phyloP scores from a whole-genome alignment of 371 early-diverging fungal species.

The Mortierella sp. region DNA sequence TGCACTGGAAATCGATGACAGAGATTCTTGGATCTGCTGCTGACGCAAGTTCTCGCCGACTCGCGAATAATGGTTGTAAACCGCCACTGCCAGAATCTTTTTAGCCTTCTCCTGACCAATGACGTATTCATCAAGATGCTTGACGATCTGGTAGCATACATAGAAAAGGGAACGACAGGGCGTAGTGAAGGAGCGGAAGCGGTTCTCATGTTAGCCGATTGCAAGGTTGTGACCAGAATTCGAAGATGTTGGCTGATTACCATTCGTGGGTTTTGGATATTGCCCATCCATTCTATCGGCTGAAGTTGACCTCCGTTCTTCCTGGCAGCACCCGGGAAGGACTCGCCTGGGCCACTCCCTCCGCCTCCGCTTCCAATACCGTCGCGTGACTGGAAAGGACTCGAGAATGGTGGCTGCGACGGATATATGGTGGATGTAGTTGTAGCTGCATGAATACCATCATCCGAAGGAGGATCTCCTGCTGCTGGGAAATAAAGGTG shows the following conservation, averaged over 20 bases:
- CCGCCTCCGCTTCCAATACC: conserved; percentile 32
- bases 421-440: conserved; percentile 22
- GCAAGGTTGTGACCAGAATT: background rate
- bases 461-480: conserved; percentile 28
- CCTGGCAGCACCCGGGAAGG: conserved; percentile 2
- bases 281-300: conserved; percentile 44
- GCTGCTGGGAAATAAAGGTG: background rate
- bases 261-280: conserved; percentile 37
- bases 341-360: conserved; percentile 14
- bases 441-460: conserved; percentile 17
- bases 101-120: conserved; percentile 91
- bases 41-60: conserved; percentile 74
- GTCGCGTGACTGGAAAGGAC: conserved; percentile 29
- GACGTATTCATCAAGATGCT: conserved; percentile 85
- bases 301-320: conserved; percentile 9
- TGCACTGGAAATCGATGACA: conserved; percentile 26
- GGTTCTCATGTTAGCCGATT: background rate
- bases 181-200: background rate
- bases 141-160: conserved; percentile 70
- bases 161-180: background rate
- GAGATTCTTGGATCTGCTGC: conserved; percentile 50
- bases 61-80: conserved; percentile 89
- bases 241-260: conserved; percentile 9
- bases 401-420: conserved; percentile 24
- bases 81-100: conserved; percentile 84